phyloP scores from a whole-genome alignment of 768 basidiomycete genomes.

The Chalciporus pseudorubinellus region DNA sequence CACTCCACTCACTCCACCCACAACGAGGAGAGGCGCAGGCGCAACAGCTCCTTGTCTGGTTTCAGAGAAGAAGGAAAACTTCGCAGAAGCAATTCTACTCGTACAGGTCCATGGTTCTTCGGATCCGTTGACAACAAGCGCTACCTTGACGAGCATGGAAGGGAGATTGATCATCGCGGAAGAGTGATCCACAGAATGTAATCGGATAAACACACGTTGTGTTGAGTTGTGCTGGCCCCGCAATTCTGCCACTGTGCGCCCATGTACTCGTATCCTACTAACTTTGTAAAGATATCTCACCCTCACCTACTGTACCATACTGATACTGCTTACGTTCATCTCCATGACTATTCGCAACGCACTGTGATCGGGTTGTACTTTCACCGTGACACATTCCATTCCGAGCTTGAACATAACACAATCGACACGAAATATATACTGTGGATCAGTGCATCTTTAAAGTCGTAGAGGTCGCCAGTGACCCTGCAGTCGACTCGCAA shows the following conservation, averaged over 20 bases:
- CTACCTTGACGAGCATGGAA: conserved; percentile 25
- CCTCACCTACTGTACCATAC: conserved; percentile 2
- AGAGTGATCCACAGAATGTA: conserved; percentile 27
- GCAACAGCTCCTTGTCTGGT: conserved; percentile 26
- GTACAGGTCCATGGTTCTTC: conserved; percentile 21
- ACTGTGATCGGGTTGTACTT: not conserved
- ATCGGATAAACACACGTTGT: not conserved
- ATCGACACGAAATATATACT: not conserved
- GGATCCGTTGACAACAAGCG: conserved; percentile 17
- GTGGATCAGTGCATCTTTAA: conserved; percentile 21
- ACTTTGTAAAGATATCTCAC: not conserved
- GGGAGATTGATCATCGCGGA: conserved; percentile 27
- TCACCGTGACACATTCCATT: not conserved
- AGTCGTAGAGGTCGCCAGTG: conserved; percentile 69
- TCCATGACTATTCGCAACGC: not conserved
- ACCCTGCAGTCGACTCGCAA: conserved; percentile 50
- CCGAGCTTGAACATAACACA: not conserved
- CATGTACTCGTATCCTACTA: conserved; percentile 1
- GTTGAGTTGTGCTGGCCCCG: not conserved
- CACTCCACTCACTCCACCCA: conserved; percentile 6
- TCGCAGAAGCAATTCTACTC: conserved; percentile 17
- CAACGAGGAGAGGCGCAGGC: conserved; percentile 17
- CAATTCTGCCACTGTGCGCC: not conserved
- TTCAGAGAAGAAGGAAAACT: conserved; percentile 17
- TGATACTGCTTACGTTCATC: not conserved